A percentile compares a stretch with the other conserved stretches of the same genome.
Conservation (phyloP, 768 basidiomycete species). For the Boletales sp. region DNA sequence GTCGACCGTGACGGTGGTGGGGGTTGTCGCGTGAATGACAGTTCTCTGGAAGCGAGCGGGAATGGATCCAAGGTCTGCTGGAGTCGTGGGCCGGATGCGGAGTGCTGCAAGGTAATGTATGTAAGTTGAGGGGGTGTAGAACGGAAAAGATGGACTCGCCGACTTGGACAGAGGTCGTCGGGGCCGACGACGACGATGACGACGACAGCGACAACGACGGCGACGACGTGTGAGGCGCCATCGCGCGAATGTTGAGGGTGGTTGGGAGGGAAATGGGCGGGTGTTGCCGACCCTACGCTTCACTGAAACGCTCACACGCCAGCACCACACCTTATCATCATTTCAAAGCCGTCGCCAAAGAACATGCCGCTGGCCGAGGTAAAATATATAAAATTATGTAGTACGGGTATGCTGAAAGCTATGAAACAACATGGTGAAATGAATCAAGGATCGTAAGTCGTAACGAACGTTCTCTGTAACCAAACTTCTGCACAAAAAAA, state of each 20-base stretch:
- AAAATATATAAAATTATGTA: slow-evolving; percentile 30
- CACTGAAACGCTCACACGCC: slow-evolving; percentile 21
- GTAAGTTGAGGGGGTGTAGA: background rate
- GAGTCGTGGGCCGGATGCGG: slow-evolving; percentile 84
- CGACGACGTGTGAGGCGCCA: slow-evolving; percentile 71
- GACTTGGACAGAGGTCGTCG: slow-evolving; percentile 91
- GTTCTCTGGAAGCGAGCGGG: slow-evolving; percentile 92
- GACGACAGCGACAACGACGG: slow-evolving; percentile 63
- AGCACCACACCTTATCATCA: slow-evolving; percentile 8
- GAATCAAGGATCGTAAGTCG: slow-evolving; percentile 32
- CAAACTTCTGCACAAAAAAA: background rate
- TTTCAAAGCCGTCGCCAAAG: slow-evolving; percentile 3
- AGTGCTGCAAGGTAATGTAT: slow-evolving; percentile 52
- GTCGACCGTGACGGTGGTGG: slow-evolving; percentile 83
- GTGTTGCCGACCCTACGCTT: slow-evolving; percentile 25
- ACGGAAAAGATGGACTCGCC: slow-evolving; percentile 50
- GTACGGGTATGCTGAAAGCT: slow-evolving; percentile 32
- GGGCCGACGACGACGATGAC: slow-evolving; percentile 43
- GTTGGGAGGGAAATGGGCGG: slow-evolving; percentile 29
- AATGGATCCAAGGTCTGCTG: slow-evolving; percentile 79
- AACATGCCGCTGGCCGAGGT: slow-evolving; percentile 5
- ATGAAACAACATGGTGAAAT: slow-evolving; percentile 17
- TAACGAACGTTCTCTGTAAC: slow-evolving; percentile 20
- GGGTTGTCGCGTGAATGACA: slow-evolving; percentile 73
- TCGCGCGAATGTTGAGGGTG: slow-evolving; percentile 37